Evolutionary conservation across 306 rosid genomes (phyloP), one percentile per base, ranked within the genome.

Genomic region (Phaseolus lunatus): DNA sequence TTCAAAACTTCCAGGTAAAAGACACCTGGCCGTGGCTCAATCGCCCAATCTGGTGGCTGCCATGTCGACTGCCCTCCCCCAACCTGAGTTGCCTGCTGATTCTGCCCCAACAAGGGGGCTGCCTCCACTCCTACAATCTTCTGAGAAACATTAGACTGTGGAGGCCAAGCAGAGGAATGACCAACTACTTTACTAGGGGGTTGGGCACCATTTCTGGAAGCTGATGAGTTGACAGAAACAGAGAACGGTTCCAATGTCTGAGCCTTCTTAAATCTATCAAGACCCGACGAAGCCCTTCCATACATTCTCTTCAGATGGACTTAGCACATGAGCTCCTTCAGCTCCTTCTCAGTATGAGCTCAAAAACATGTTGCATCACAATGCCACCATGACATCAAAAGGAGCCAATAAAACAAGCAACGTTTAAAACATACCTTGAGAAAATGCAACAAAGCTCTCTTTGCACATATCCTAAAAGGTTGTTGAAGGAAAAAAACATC

Each of bases 21-120:
- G 13, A 95, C 99, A 6, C 99, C 97, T 0, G 94, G 83, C 22
- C 97, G 90, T 0, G 99, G 99, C 79, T 95, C 99, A 58, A 87
- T 90, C 9, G 97, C 97, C 97, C 97, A 95, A 70, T 92, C 97
- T 19, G 98, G 98, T 8, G 99, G 97, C 86, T 87, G 93, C 98
- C 98, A 95, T 13, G 88, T 83, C 0, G 98, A 95, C 78, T 95
- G 97, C 44, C 97, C 93, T 29, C 92, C 96, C 18, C 99, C 97
- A 24, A 90, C 74, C 87, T 90, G 97, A 68, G 95, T 90, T 49
- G 80, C 84, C 45, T 67, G 96, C 69, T 87, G 92, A 59, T 76
- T 65, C 87, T 82, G 91, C 72, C 91, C 93, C 79, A 86, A 81
- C 73, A 87, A 77, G 0, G 96, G 93, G 13, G 93, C 96, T 0